Evolutionary conservation across 176 grass and related monocot genomes (phyloP).

Genomic region (Ampelocalamus luodianensis): DNA sequence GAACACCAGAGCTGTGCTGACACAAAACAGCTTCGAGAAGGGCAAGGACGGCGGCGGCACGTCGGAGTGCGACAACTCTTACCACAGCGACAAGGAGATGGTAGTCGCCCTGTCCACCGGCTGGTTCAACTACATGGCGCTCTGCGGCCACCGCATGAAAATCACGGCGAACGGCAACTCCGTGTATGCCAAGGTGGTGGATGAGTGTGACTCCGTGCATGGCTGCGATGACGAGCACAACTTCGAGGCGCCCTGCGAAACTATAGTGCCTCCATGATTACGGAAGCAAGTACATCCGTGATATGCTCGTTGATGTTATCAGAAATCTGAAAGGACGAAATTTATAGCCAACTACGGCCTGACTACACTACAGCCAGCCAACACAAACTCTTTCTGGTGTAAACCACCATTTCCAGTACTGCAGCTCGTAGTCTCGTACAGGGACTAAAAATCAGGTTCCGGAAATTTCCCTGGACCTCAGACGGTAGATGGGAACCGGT

Average conservation of each 20-base stretch:
- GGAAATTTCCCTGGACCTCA: too few species aligned
- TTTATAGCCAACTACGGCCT: too few species aligned
- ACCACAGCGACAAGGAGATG: conserved; percentile 38
- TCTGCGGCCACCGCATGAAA: neutral
- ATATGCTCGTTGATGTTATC: too few species aligned
- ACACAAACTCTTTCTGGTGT: too few species aligned
- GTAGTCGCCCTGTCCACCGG: conserved; percentile 40
- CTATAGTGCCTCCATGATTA: neutral
- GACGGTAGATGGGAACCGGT: too few species aligned
- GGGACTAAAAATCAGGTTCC: too few species aligned
- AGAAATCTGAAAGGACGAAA: too few species aligned
- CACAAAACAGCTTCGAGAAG: conserved; percentile 25
- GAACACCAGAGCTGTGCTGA: conserved; percentile 8
- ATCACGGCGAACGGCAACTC: neutral
- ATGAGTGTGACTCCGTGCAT: conserved; percentile 57
- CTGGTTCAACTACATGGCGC: conserved; percentile 18
- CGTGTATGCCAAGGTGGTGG: conserved; percentile 54
- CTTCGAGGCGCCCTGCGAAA: conserved; percentile 40
- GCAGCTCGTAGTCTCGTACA: too few species aligned
- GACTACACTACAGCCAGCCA: too few species aligned
- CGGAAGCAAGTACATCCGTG: too few species aligned
- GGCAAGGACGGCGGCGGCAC: conserved; percentile 33
- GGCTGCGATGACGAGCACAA: conserved; percentile 47
- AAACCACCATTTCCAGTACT: too few species aligned
- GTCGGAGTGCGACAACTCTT: conserved; percentile 36